Percentiles rank a stretch among this genome's conserved stretches.
phyloP scores from a whole-genome alignment of 805 yeast genomes.

The Wickerhamomyces bisporus region DNA sequence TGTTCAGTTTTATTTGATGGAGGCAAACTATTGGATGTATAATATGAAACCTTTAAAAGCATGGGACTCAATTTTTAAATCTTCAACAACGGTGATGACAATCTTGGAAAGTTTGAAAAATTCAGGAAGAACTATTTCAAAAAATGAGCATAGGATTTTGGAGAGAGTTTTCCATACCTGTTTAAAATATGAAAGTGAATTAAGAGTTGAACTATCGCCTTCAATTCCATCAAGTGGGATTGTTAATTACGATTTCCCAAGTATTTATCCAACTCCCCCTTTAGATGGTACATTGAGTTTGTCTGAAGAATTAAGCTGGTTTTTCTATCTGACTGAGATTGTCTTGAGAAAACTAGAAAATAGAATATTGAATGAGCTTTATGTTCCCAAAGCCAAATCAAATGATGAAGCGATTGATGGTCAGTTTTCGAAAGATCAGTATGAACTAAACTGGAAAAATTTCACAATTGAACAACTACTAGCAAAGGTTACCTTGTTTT shows the following conservation, averaged over 20 bases:
- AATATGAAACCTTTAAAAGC: constrained; percentile 20
- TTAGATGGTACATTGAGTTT: constrained; percentile 12
- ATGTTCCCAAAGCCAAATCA: constrained; percentile 10
- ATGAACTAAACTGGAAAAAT: constrained; percentile 16
- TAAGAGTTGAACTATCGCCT: constrained; percentile 23
- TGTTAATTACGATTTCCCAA: constrained; percentile 20
- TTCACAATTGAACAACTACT: constrained; percentile 9
- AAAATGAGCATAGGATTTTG: constrained; percentile 11
- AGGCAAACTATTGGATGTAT: constrained; percentile 19
- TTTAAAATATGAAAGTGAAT: constrained; percentile 21
- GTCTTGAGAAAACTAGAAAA: constrained; percentile 21
- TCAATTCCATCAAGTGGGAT: constrained; percentile 22
- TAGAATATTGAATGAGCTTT: constrained; percentile 20
- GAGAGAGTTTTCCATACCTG: constrained; percentile 22
- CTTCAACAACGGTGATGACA: constrained; percentile 18
- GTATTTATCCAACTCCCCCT: constrained; percentile 20
- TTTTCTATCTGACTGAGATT: constrained; percentile 22
- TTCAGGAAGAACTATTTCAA: constrained; percentile 14
- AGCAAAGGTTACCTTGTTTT: constrained; percentile 6
- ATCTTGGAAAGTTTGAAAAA: constrained; percentile 17
- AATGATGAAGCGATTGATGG: constrained; percentile 7
- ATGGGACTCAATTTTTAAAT: constrained; percentile 17
- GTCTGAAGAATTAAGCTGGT: constrained; percentile 21
- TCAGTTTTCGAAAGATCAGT: constrained; percentile 10
- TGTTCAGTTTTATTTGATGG: constrained; percentile 14